A percentile compares a stretch with the other conserved stretches of the same genome.
phyloP scores from a whole-genome alignment of 192 early-diverging fungal genomes.

The Geranomyces michiganensis region DNA sequence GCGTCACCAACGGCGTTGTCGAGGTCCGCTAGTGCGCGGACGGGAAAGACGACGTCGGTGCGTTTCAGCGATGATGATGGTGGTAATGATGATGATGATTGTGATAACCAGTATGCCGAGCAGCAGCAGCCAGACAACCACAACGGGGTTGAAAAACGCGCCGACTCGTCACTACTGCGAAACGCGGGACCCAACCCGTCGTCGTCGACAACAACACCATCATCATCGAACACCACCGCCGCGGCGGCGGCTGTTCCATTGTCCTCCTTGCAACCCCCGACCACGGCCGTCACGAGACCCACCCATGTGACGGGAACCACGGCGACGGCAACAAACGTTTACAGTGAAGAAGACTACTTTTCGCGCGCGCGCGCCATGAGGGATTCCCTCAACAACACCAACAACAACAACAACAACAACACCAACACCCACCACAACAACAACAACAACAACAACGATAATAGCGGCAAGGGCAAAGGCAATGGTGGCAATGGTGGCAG shows the following conservation, averaged over 20 bases:
- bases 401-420: background rate
- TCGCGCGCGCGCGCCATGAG: constrained; percentile 1
- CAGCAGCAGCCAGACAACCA: background rate
- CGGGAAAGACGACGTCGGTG: too few species aligned
- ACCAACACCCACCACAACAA: background rate
- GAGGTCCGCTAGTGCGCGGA: background rate
- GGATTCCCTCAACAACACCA: background rate
- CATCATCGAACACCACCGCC: background rate
- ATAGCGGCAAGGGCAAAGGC: background rate
- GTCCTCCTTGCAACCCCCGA: background rate
- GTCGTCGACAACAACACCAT: background rate
- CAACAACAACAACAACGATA: background rate
- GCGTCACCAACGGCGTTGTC: background rate
- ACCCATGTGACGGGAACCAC: background rate
- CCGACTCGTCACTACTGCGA: background rate
- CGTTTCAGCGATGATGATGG: too few species aligned
- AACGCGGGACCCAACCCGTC: background rate
- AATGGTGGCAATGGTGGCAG: background rate
- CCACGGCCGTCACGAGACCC: background rate
- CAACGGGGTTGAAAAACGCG: background rate
- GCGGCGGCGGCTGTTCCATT: too few species aligned
- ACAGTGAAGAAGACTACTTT: constrained; percentile 21
- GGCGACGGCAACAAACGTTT: background rate
- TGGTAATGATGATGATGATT: background rate
- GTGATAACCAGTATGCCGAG: background rate